Evolutionary conservation across 768 basidiomycete species (phyloP), one percentile per base, ranked within the genome.

Genomic region (Suillus bovinus): DNA sequence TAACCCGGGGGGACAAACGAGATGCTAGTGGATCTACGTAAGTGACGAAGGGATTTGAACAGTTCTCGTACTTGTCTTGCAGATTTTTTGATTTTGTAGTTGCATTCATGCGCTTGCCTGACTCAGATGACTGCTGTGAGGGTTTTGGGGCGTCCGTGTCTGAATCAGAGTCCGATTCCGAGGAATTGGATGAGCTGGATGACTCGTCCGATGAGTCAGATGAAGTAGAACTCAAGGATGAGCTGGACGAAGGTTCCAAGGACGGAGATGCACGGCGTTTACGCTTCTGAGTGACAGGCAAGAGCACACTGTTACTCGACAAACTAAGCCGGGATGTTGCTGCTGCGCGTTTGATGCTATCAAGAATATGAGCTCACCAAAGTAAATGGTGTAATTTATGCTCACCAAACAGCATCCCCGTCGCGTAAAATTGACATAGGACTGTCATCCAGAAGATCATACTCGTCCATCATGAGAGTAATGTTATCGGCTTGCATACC

Each of bases 1-100:
- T 76, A 72, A 4, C 88, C 87, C 0, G 87, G 87, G 2, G 87
- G 86, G 10, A 87, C 80, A 11, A 61, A 58, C 0, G 44, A 57
- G 0, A 55, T 2, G 2, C 71, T 74, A 56, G 38, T 57, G 33
- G 67, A 27, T 56, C 17, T 56, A 4, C 3, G 24, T 56, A 11
- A 56, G 55, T 17, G 24, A 56, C 3, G 55, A 56, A 56, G 6
- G 39, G 16, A 56, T 0, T 39, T 20, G 1, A 66, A 67, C 64
- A 41, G 34, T 1, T 22, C 46, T 22, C 24, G 58, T 20, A 46
- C 59, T 9, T n/a, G 24, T 56, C 38, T 38, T 36, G 39, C 22
- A 42, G 6, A 13, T 20, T 38, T 56, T 61, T 60, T 61, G 16
- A 29, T 53, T 61, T 29, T 50, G 9, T 66, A 67, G 22, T 17